A percentile compares a stretch with the other conserved stretches of the same genome.
phyloP scores from a whole-genome alignment of 129 eudicot species.

The Flaveria brownii region DNA sequence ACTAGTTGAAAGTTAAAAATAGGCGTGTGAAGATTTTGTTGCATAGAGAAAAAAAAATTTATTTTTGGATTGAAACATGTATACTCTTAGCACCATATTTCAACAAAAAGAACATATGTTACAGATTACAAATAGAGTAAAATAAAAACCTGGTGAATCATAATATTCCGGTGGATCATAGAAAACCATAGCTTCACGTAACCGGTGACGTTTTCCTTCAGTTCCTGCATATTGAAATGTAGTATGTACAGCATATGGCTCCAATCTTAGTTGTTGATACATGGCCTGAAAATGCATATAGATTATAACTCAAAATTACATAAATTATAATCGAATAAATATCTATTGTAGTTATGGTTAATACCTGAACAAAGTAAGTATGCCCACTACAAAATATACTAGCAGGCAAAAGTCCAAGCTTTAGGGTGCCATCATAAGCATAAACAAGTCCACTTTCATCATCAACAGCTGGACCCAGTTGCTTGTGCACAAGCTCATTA shows the following conservation, averaged over 20 bases:
- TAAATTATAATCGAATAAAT: too few relatives aligned
- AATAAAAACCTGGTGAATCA: conserved; percentile 62
- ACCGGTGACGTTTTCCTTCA: conserved; percentile 91
- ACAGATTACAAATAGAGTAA: not conserved
- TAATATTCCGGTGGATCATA: conserved; percentile 95
- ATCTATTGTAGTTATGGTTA: not conserved
- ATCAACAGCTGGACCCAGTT: conserved; percentile 85
- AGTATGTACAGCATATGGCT: conserved; percentile 91
- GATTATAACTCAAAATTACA: not conserved
- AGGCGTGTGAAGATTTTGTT: not conserved
- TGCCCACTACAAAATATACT: conserved; percentile 97
- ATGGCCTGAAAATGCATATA: conserved; percentile 52
- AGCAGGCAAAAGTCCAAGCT: conserved; percentile 85
- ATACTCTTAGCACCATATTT: not conserved
- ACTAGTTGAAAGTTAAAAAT: not conserved
- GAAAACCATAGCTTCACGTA: conserved; percentile 92
- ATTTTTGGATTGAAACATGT: not conserved
- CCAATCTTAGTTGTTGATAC: conserved; percentile 84
- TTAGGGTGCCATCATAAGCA: conserved; percentile 93
- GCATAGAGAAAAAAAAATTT: not conserved
- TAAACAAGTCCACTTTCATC: conserved; percentile 91
- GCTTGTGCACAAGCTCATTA: conserved; percentile 74
- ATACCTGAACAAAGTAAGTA: conserved; percentile 95
- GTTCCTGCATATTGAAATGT: conserved; percentile 95
- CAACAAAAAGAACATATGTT: not conserved